phyloP scores from a whole-genome alignment of 768 basidiomycete genomes.

The Stropharia rugosoannulata region DNA sequence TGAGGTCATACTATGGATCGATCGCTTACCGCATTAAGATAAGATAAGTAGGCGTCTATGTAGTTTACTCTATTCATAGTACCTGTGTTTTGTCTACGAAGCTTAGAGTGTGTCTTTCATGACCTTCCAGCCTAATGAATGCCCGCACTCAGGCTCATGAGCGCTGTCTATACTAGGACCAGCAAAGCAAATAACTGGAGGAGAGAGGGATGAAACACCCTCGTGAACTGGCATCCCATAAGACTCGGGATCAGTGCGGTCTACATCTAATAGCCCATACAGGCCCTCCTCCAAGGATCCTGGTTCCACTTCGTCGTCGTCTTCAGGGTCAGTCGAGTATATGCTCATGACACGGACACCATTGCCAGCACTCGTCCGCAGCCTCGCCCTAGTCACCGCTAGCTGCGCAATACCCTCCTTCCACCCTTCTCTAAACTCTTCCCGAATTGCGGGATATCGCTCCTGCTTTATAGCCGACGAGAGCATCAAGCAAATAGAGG shows the following conservation, averaged over 20 bases:
- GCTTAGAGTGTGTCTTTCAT: constrained; percentile 29
- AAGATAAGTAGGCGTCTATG: constrained; percentile 11
- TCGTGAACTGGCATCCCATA: constrained; percentile 23
- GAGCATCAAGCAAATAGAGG: constrained; percentile 47
- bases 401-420: constrained; percentile 54
- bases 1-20: constrained; percentile 1
- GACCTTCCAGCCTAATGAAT: constrained; percentile 32
- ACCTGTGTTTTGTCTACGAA: neutral
- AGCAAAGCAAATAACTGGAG: constrained; percentile 42
- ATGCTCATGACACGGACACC: constrained; percentile 45
- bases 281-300: constrained; percentile 26
- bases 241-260: constrained; percentile 24
- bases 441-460: constrained; percentile 37
- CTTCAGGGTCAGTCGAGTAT: neutral
- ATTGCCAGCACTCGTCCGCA: constrained; percentile 46
- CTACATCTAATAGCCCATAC: constrained; percentile 36
- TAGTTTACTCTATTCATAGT: neutral
- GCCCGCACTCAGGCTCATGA: constrained; percentile 40
- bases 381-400: constrained; percentile 42
- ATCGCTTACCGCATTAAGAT: neutral
- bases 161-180: constrained; percentile 24
- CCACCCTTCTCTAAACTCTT: constrained; percentile 65
- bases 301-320: neutral
- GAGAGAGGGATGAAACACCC: constrained; percentile 4
- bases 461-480: constrained; percentile 27